Evolutionary conservation across 1,139 yeast genomes (phyloP).

Genomic region (Blastobotrys buckinghamii): DNA sequence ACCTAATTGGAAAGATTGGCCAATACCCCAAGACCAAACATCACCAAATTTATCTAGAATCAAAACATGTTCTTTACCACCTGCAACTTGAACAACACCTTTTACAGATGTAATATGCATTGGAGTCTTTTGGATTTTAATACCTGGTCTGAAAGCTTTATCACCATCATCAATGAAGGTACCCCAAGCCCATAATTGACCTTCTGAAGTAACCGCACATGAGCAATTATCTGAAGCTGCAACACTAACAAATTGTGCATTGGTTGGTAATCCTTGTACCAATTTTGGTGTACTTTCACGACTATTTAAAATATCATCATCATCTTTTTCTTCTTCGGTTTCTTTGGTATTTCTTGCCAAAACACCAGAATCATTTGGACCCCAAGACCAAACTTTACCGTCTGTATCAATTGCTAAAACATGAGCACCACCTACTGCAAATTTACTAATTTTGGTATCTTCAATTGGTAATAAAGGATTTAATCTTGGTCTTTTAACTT

Average conservation of each 20-base stretch:
- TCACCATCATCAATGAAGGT: conserved; percentile 90
- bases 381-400: conserved; percentile 93
- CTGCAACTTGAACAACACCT: conserved; percentile 77
- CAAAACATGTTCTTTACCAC: conserved; percentile 87
- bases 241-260: conserved; percentile 58
- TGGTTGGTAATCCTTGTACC: conserved; percentile 63
- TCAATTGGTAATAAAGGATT: conserved; percentile 67
- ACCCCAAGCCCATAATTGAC: conserved; percentile 97
- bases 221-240: conserved; percentile 95
- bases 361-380: conserved; percentile 88
- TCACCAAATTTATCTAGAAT: conserved; percentile 80
- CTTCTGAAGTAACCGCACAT: conserved; percentile 70
- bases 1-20: conserved; percentile 89
- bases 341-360: conserved; percentile 79
- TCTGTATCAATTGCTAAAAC: conserved; percentile 70
- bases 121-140: conserved; percentile 63
- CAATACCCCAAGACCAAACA: conserved; percentile 97
- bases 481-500: conserved; percentile 90
- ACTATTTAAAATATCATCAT: conserved; percentile 80
- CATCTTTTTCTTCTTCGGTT: conserved; percentile 56
- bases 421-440: conserved; percentile 97
- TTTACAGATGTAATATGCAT: conserved; percentile 54
- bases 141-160: conserved; percentile 63
- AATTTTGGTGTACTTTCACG: conserved; percentile 81
- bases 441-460: conserved; percentile 63